Evolutionary conservation across 345 rosid species (phyloP), one percentile per base, ranked within the genome.

Genomic region (Noccaea caerulescens): DNA sequence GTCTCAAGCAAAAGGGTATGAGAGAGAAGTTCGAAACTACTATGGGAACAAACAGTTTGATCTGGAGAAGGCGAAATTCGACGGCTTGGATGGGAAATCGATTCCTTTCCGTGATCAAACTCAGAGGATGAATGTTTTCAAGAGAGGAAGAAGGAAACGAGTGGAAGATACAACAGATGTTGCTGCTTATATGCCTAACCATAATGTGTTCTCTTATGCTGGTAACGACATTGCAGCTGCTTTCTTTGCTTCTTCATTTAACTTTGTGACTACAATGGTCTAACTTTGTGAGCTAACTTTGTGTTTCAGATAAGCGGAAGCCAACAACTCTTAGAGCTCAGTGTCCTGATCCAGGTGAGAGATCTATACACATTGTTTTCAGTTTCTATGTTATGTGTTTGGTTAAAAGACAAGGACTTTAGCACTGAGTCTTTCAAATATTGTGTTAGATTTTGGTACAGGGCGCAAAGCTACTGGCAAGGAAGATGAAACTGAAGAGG

Each of bases 101-200:
- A 63, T 61, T 64, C 86, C 92, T 61, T 87, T 84, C 79, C 70
- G 76, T 11, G 59, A 57, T 71, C 81, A 75, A 37, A n/a, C 47
- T 63, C 74, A 63, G 34, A 80, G 80, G 67, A 79, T 73, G 80
- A 71, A 61, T 72, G 77, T 78, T 68, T 80, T 79, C 72, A 85
- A 70, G 85, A 87, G 96, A 79, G 82, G 80, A 68, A 86, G 83
- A 68, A 78, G 96, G 76, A 86, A 82, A 58, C 80, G 88, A 76
- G 83, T 81, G 10, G 97, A 93, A 76, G 92, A 90, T 43, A 79
- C 80, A 9, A 62, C 72, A 68, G 90, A 87, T 83, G 64, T 87
- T 44, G 76, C 85, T 13, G 72, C 86, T 38, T 85, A 80, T 69
- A 68, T 84, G 82, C 76, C 87, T 12, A 53, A 36, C 32, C 96